Evolutionary conservation across 2,329 filamentous ascomycete species (phyloP).

Genomic region (Penicillium corylophilum): DNA sequence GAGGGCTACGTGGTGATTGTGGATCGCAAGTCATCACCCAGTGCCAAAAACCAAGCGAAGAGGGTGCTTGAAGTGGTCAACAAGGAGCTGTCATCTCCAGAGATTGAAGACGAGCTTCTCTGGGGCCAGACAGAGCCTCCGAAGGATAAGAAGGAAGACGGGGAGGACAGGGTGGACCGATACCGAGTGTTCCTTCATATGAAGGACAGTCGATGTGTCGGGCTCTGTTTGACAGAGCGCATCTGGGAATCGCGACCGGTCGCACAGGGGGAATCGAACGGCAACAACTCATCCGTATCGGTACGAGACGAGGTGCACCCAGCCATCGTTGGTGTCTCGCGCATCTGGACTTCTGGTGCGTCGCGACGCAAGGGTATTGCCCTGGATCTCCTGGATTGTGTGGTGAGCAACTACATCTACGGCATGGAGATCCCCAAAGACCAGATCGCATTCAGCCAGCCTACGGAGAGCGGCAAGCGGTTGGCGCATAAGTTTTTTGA

Average conservation of each 20-base stretch:
- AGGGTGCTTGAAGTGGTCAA: conserved; percentile 63
- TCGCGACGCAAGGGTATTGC: conserved; percentile 60
- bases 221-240: conserved; percentile 60
- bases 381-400: conserved; percentile 56
- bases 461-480: conserved; percentile 60
- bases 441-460: conserved; percentile 63
- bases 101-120: conserved; percentile 57
- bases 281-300: conserved; percentile 45
- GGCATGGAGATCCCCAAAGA: conserved; percentile 56
- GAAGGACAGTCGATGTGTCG: conserved; percentile 61
- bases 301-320: conserved; percentile 44
- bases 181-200: conserved; percentile 65
- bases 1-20: conserved; percentile 59
- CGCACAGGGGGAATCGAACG: conserved; percentile 21
- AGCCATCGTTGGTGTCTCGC: conserved; percentile 61
- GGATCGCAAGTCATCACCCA: conserved; percentile 53
- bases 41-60: conserved; percentile 53
- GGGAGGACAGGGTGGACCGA: conserved; percentile 45
- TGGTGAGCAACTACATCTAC: conserved; percentile 56
- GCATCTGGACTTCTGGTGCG: conserved; percentile 63
- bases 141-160: conserved; percentile 36
- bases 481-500: conserved; percentile 61
- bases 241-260: conserved; percentile 59
- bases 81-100: conserved; percentile 60
- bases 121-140: conserved; percentile 53